Base-by-base conservation (phyloP, 768 basidiomycete genomes). In the Hericium coralloides region DNA sequence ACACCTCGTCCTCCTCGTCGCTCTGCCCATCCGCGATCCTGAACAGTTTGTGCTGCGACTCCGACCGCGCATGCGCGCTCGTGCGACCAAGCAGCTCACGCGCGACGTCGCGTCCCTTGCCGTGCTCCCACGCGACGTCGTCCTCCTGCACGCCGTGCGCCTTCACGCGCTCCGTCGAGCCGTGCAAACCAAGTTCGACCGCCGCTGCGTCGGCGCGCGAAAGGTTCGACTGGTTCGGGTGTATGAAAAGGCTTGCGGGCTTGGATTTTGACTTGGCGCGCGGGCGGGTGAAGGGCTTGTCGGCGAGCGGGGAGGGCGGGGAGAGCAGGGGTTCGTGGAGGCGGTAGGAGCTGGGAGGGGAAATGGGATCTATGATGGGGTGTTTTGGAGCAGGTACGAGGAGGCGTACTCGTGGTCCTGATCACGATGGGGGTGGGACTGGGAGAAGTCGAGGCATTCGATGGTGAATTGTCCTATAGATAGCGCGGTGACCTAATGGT, bases 121-220 rank as follows among this genome's bases (percentile, higher is more conserved):
- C 82, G 12, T 66, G 69, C 59, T 78, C 72, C 83, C 84, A 84
- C 31, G 73, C 26, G 9, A 22, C 56, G 15, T 71, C 64, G 2
- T 74, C 75, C 18, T 68, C 65, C 4, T 66, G 58, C 47, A 70
- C 72, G 38, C 60, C 67, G 59, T 72, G 69, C 9, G 69, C 74
- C 55, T 72, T 68, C 5, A 78, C 79, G 22, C 72, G 70, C 38
- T 82, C 79, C 8, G 79, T 77, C 57, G 78, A 74, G 20, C 76
- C 73, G 3, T 67, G 67, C 17, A 84, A 58, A 22, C 82, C 84
- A 36, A 83, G 69, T 62, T 81, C 75, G 49, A 79, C 66, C 0
- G 82, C 82, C n/a, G 70, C 75, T 9, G 79, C 81, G 58, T 87
- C 84, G 2, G 85, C 85, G 38, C 85, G 82, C 6, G 83, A 83